These are phyloP conservation scores for Chlamydomonas applanata DNA, from an alignment of 139 green algal species.

Conservation along the genomic window DNA sequence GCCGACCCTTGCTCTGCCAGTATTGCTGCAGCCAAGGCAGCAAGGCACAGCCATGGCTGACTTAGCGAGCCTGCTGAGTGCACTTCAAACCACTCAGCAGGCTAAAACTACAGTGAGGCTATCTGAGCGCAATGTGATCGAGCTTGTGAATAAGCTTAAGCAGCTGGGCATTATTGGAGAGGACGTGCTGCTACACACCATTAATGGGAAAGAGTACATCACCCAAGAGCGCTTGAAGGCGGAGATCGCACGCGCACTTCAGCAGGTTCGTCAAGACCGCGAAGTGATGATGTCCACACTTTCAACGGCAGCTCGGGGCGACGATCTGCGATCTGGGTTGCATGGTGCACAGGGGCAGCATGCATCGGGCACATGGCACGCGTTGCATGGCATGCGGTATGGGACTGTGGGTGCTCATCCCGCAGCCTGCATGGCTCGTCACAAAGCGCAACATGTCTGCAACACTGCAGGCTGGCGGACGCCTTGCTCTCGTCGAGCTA, in stretches of 20 bases:
- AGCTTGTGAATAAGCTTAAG: slow-evolving; percentile 86
- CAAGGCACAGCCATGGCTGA: too few species aligned
- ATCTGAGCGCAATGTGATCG: slow-evolving; percentile 86
- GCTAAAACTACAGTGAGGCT: slow-evolving; percentile 66
- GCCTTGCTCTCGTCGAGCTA: slow-evolving; percentile 81
- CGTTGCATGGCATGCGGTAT: too few species aligned
- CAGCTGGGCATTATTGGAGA: slow-evolving; percentile 68
- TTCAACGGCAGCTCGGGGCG: too few species aligned
- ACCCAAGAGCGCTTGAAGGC: slow-evolving; percentile 60
- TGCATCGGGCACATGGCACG: too few species aligned
- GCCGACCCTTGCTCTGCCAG: too few species aligned
- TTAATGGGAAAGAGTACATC: slow-evolving; percentile 86
- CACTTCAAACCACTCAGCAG: slow-evolving; percentile 69
- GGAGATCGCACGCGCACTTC: slow-evolving; percentile 45
- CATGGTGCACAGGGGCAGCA: too few species aligned
- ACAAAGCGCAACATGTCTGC: background rate
- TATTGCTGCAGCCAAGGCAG: too few species aligned
- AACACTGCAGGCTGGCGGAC: slow-evolving; percentile 51
- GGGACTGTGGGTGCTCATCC: too few species aligned
- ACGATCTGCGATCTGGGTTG: too few species aligned
- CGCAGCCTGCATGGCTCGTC: too few species aligned
- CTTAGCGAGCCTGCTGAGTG: slow-evolving; percentile 61
- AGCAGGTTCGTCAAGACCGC: slow-evolving; percentile 2
- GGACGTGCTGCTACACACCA: slow-evolving; percentile 76
- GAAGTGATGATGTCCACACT: too few species aligned